Percentiles rank a stretch among this genome's conserved stretches.
Conservation (phyloP, 2,329 filamentous ascomycete species). For the Aspergillus amoenus region DNA sequence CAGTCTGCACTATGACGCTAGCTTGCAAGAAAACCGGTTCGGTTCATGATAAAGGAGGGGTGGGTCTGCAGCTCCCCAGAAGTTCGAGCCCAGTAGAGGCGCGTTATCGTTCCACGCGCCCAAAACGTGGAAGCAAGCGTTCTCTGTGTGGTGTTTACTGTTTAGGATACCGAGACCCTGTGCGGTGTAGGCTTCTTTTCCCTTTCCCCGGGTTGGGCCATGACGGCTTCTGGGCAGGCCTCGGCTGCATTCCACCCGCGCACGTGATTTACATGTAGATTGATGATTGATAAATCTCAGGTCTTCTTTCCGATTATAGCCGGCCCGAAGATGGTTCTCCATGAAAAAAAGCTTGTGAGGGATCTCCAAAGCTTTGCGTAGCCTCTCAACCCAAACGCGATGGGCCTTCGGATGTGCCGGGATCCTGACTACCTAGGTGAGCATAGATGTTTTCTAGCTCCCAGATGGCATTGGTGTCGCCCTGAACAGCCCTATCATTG, state of each 20-base stretch:
- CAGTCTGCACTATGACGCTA: constrained; percentile 1
- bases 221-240: neutral
- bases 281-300: neutral
- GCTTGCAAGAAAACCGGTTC: neutral
- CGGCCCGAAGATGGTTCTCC: neutral
- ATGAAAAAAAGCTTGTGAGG: neutral
- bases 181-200: neutral
- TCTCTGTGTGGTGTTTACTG: neutral
- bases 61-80: neutral
- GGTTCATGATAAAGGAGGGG: neutral
- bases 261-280: neutral
- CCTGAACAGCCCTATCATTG: constrained; percentile 36
- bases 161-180: neutral
- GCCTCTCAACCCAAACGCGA: constrained; percentile 11
- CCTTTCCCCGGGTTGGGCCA: neutral
- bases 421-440: constrained; percentile 22
- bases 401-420: constrained; percentile 9
- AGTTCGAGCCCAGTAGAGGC: neutral
- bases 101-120: neutral
- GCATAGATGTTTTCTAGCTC: constrained; percentile 39
- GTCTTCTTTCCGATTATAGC: neutral
- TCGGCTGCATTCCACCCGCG: neutral
- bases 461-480: constrained; percentile 36
- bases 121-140: neutral
- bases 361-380: neutral